These are phyloP conservation scores for Colletotrichum magnum DNA, from an alignment of 2,329 filamentous ascomycete species.

Conservation along the genomic window DNA sequence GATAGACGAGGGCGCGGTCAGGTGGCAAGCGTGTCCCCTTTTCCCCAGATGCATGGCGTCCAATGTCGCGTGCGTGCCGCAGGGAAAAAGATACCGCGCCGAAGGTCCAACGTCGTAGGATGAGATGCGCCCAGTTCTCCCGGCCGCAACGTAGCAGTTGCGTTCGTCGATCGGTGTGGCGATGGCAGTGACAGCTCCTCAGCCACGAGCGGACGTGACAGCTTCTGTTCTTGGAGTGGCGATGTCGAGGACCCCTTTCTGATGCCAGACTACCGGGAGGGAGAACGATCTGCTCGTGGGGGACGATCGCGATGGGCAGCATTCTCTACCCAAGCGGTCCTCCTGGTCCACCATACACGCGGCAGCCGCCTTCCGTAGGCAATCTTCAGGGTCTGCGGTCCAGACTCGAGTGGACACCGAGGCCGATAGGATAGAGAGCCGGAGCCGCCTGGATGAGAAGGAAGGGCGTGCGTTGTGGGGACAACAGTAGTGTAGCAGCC, in stretches of 20 bases:
- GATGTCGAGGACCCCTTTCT: not conserved
- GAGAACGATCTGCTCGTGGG: not conserved
- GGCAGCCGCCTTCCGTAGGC: not conserved
- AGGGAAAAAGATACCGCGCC: not conserved
- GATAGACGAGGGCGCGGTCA: not conserved
- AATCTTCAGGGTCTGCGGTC: constrained; percentile 9
- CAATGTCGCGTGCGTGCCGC: not conserved
- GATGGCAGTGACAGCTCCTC: not conserved
- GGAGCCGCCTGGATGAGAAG: not conserved
- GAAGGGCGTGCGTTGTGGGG: not conserved
- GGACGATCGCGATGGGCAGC: not conserved
- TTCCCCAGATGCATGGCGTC: not conserved
- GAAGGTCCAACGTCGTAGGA: not conserved
- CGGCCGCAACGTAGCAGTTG: not conserved
- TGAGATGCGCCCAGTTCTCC: not conserved
- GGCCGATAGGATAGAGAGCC: not conserved
- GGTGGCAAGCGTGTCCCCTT: not conserved
- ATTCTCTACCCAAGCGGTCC: not conserved
- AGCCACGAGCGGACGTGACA: not conserved
- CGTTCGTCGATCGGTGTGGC: constrained; percentile 1
- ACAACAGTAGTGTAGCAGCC: not conserved
- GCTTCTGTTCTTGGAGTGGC: not conserved
- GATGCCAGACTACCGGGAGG: not conserved
- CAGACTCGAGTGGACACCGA: constrained; percentile 4
- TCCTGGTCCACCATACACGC: not conserved